Evolutionary conservation across 352 stramenopile genomes (phyloP).

Genomic region (Pythium rishiriense): DNA sequence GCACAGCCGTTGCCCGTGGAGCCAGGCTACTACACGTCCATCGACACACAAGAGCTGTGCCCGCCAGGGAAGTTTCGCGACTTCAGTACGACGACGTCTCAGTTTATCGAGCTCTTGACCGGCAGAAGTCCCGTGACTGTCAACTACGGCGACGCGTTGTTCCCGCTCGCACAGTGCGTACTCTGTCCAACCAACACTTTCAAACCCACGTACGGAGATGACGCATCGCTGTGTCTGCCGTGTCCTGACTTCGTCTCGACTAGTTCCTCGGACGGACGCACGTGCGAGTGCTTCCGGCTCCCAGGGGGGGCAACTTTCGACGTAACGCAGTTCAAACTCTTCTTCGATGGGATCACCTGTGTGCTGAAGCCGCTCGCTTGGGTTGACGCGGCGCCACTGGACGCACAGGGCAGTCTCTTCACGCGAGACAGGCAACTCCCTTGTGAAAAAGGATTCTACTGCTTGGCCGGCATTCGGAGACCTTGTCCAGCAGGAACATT

Average conservation of each 20-base stretch:
- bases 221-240: slow-evolving; percentile 38
- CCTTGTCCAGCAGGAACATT: slow-evolving; percentile 60
- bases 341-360: slow-evolving; percentile 41
- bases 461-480: slow-evolving; percentile 40
- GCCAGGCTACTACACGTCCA: slow-evolving; percentile 51
- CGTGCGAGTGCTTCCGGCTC: slow-evolving; percentile 66
- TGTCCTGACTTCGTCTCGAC: slow-evolving; percentile 50
- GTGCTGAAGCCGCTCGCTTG: slow-evolving; percentile 26
- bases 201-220: slow-evolving; percentile 56
- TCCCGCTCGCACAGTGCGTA: slow-evolving; percentile 55
- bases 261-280: slow-evolving; percentile 48
- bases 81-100: slow-evolving; percentile 22
- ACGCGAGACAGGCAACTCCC: slow-evolving; percentile 45
- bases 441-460: slow-evolving; percentile 73
- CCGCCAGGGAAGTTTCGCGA: slow-evolving; percentile 40
- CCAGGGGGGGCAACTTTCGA: slow-evolving; percentile 46
- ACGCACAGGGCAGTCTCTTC: slow-evolving; percentile 37
- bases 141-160: slow-evolving; percentile 59
- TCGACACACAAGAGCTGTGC: slow-evolving; percentile 37
- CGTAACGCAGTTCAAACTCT: slow-evolving; percentile 27
- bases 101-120: slow-evolving; percentile 47
- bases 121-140: slow-evolving; percentile 47
- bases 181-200: slow-evolving; percentile 70
- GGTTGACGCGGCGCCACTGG: neutral
- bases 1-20: slow-evolving; percentile 21